Evolutionary conservation across 2,329 filamentous ascomycete species (phyloP).

Genomic region (Arthrobotrys megalospora): DNA sequence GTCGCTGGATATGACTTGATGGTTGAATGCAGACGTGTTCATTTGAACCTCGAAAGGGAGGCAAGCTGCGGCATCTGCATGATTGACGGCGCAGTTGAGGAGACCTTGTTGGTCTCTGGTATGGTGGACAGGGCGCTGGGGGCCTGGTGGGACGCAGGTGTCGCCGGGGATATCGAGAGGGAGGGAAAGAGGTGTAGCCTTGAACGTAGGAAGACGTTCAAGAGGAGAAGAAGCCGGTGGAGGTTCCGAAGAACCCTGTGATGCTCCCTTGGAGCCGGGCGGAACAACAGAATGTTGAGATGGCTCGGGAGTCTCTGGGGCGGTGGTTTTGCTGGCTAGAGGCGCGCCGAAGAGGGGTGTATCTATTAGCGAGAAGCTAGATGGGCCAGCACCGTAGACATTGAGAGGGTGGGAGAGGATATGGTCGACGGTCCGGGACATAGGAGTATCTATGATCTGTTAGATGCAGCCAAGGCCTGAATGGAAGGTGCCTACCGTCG

Average conservation of each 20-base stretch:
- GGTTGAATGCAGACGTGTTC: neutral
- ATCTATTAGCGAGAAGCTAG: neutral
- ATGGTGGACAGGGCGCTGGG: neutral
- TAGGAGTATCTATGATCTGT: neutral
- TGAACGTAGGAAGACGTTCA: neutral
- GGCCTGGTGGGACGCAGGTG: neutral
- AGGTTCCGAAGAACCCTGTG: neutral
- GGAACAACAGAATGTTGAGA: neutral
- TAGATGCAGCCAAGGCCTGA: too few species aligned
- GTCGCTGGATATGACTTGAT: neutral
- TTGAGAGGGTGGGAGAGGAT: neutral
- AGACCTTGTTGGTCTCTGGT: slow-evolving; percentile 4
- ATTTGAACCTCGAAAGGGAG: neutral
- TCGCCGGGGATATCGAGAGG: neutral
- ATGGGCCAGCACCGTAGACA: neutral
- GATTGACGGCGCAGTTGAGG: neutral
- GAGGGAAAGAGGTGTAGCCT: neutral
- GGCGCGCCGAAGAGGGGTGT: neutral
- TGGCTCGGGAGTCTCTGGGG: neutral
- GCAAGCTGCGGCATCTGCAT: neutral
- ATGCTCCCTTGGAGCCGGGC: neutral
- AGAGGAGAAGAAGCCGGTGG: neutral
- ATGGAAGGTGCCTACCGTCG: too few species aligned
- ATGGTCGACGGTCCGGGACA: neutral
- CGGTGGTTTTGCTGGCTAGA: neutral